Evolutionary conservation across 176 grass and related monocot genomes (phyloP).

Genomic region (Oryza rufipogon): DNA sequence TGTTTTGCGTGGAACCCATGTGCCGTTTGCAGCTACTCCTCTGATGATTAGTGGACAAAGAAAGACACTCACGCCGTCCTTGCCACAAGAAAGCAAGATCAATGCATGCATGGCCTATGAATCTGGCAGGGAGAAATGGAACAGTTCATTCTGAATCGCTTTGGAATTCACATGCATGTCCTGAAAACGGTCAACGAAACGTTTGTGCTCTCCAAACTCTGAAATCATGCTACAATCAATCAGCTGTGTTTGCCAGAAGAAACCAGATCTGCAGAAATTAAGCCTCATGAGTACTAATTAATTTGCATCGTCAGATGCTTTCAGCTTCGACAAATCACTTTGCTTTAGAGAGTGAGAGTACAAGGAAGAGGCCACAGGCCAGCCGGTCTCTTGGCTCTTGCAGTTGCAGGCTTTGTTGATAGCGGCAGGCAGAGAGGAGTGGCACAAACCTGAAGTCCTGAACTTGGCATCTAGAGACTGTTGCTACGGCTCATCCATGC

Average conservation of each 20-base stretch:
- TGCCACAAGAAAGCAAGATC: not conserved
- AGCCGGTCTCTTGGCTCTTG: too few relatives aligned
- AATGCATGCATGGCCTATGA: not conserved
- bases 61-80: not conserved
- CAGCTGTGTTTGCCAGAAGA: not conserved
- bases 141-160: not conserved
- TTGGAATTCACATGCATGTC: not conserved
- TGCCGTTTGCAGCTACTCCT: constrained; percentile 5
- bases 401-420: not conserved
- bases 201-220: too few relatives aligned
- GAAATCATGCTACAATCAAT: not conserved
- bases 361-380: not conserved
- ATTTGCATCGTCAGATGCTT: not conserved
- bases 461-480: constrained; percentile 15
- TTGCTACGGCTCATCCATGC: not conserved
- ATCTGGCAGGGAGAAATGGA: not conserved
- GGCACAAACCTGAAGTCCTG: constrained; percentile 16
- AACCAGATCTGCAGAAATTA: not conserved
- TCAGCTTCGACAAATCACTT: not conserved
- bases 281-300: not conserved
- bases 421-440: constrained; percentile 13
- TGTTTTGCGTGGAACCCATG: constrained; percentile 29
- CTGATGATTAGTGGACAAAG: not conserved
- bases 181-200: not conserved
- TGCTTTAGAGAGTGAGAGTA: not conserved